Percentiles rank a stretch among this genome's conserved stretches.
These are phyloP conservation scores for Naganishia liquefaciens DNA, from an alignment of 1,284 basidiomycete genomes.

Conservation along the genomic window DNA sequence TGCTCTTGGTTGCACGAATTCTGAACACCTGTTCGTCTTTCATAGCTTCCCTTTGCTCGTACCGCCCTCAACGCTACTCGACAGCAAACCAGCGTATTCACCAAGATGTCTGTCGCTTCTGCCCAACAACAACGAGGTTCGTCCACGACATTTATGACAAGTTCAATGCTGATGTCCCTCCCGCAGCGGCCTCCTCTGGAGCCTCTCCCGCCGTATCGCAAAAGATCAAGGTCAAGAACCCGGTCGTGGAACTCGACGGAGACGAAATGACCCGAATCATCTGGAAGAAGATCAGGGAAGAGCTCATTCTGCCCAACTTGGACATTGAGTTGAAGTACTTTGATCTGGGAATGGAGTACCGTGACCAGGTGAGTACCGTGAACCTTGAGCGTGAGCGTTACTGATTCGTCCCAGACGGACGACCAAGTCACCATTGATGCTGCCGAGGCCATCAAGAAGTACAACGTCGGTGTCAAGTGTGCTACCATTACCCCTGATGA, in stretches of 20 bases:
- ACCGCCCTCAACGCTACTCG: slow-evolving; percentile 26
- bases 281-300: slow-evolving; percentile 97
- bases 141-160: background rate
- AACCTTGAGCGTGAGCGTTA: background rate
- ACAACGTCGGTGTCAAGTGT: slow-evolving; percentile 81
- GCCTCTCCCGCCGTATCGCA: slow-evolving; percentile 17
- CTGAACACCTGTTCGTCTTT: no score
- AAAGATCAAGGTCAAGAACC: slow-evolving; percentile 74
- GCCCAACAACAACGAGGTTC: slow-evolving; percentile 21
- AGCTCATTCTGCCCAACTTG: slow-evolving; percentile 94
- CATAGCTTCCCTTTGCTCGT: slow-evolving; percentile 22
- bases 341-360: slow-evolving; percentile 89
- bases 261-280: slow-evolving; percentile 98
- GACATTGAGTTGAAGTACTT: slow-evolving; percentile 98
- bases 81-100: slow-evolving; percentile 28
- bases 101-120: slow-evolving; percentile 23
- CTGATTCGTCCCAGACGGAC: slow-evolving; percentile 65
- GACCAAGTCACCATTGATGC: slow-evolving; percentile 92
- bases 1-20: background rate
- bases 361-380: slow-evolving; percentile 68
- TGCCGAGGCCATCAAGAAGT: slow-evolving; percentile 81
- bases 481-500: slow-evolving; percentile 99
- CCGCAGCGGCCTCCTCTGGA: background rate
- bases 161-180: background rate
- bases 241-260: slow-evolving; percentile 93